Evolutionary conservation across 805 yeast species (phyloP), one percentile per base, ranked within the genome.

Genomic region (Candida oleophila): DNA sequence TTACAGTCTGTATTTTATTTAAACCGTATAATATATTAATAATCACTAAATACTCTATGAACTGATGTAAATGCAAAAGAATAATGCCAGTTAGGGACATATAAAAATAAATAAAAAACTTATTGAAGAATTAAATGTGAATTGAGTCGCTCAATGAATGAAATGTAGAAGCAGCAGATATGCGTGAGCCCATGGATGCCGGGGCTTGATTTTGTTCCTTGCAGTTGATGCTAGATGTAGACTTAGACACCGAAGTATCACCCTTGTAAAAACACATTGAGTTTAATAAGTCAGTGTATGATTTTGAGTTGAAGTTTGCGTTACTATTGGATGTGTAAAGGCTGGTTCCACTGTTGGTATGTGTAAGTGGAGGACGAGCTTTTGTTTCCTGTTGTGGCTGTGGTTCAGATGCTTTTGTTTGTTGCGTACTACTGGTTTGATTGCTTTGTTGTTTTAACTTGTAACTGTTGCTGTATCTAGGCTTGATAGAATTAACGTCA

Each of bases 261-360:
- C 67, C 63, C 35, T 66, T 65, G 43, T 61, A 64, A 54, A 69
- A 69, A 50, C 74, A 69, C 46, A 65, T 69, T 28, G 60, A 64
- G 44, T 62, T 64, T 44, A 69, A 54, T 48, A 69, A 58, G 49
- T 66, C 70, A 2, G 69, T 56, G 48, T 69, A 69, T 50, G 53
- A 62, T 53, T 51, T 49, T 25, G 64, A 54, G 46, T 54, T 55
- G 47, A 64, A 56, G 32, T 52, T 51, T 22, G 57, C 42, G 41
- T 49, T 53, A 12, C 45, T 43, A 12, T 22, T 34, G n/a, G 20
- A 15, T 8, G 14, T 20, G 8, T 9, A 4, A 19, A 20, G 3
- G 14, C 21, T 36, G 4, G 39, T 4, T n/a, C 14, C 14, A 9
- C 21, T 20, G 8, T 16, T 9, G 22, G 21, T 18, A 9, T 16